Evolutionary conservation across 495 filamentous ascomycete genomes (phyloP), one percentile per base, ranked within the genome.

Genomic region (Collariella sp.): DNA sequence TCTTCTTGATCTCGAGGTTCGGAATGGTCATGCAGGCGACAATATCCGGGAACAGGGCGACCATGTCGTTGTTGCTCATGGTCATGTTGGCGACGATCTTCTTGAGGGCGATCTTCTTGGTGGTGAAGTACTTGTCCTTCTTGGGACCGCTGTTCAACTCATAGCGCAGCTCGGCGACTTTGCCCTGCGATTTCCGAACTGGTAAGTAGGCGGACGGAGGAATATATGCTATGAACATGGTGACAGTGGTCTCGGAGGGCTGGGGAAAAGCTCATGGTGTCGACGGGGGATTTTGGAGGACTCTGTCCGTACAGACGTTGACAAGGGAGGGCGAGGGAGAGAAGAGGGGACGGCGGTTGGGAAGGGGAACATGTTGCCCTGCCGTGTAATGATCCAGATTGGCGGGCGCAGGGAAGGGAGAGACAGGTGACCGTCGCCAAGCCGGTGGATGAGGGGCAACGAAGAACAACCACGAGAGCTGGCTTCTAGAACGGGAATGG

Each of bases 51-150:
- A 99, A 99, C 54, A 99, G 73, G 20, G 87, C 89, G 48, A 96
- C 86, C 93, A 99, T 99, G 70, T 99, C 93, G 63, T 99, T 99
- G 70, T 97, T 99, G 80, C 89, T 96, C 93, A 97, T 97, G 51
- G 93, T 97, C 93, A 99, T 97, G 67, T 97, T 99, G 60, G 93
- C 93, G 64, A 99, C 93, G 60, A 99, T 97, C 78, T 96, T 96
- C 83, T 99, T 99, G 47, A 99, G 78, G 26, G 93, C 91, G 66
- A 96, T 95, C 81, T 97, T 97, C 78, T 97, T 99, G 59, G 86
- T 83, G 39, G 88, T 84, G 69, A 87, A 84, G 75, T 95, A 95
- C 79, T 97, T 99, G 78, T 99, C 93, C 75, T 96, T 97, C 77
- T 91, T 95, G 67, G 88, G 88, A 61, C 88, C 87, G 72, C 84